Base-by-base conservation (phyloP, 805 yeast species). In the Candida nanaspora region DNA sequence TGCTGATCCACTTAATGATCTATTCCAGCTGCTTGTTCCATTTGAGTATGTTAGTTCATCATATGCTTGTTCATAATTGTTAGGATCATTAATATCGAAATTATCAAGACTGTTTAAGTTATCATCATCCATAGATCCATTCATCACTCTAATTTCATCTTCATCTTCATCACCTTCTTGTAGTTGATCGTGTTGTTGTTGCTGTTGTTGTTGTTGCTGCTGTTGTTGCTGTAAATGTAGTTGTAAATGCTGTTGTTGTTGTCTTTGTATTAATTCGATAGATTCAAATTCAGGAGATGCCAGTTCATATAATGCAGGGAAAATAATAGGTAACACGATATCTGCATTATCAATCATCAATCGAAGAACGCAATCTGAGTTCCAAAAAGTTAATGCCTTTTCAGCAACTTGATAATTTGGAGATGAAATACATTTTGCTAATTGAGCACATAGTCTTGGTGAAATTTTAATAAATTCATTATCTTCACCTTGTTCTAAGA, bases 391-490 rank as follows among this genome's bases (percentile, higher is more conserved):
- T 44, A 93, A 74, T 2, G 93, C 96, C 51, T 94, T 87, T 64
- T 93, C 98, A 43, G 94, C 84, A 21, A 93, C 96, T 70, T 93
- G 98, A 70, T 93, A 94, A 66, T 93, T 98, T 22, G 96, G 86
- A 2, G 95, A 85, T 22, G 95, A 76, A 31, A 93, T 89, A 65
- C 98, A 91, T 62, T 85, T 87, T 38, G 96, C 84, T 48, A 93
- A 72, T 65, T 93, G 98, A 25, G 91, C 94, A 64, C 89, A 89
- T 37, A 93, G 68, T 3, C 98, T 98, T 2, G 88, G 84, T 63
- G 89, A 94, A 48, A 93, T 86, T 63, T 87, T 86, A 48, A 80
- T 76, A 59, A 93, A 93, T 63, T 93, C 98, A 43, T 75, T 69
- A 13, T 97, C 95, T 63, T 91, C 97, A 70, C 91, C 87, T 23